Percentiles rank a stretch among this genome's conserved stretches.
phyloP scores from a whole-genome alignment of 1,284 basidiomycete species.

The Ganoderma sp. region DNA sequence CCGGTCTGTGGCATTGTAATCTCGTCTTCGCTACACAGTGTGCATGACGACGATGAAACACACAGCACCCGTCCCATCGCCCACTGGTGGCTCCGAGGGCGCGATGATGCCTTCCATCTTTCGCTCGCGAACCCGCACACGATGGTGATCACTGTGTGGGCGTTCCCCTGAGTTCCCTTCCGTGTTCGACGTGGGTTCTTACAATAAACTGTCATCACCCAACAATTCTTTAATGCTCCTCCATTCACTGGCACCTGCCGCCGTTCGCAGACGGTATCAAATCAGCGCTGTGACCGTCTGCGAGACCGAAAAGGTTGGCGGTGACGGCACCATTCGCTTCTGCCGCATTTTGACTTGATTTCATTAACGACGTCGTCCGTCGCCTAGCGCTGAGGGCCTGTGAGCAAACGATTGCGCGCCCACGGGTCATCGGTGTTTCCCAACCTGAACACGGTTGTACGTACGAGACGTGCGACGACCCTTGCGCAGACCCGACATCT shows the following conservation, averaged over 20 bases:
- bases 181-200: background rate
- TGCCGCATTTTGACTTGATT: slow-evolving; percentile 9
- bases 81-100: background rate
- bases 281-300: slow-evolving; percentile 2
- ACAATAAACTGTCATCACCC: slow-evolving; percentile 9
- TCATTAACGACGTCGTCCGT: slow-evolving; percentile 12
- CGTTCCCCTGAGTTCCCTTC: slow-evolving; percentile 11
- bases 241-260: slow-evolving; percentile 5
- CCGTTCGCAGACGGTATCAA: slow-evolving; percentile 2
- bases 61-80: background rate
- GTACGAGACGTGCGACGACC: background rate
- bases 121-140: background rate
- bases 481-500: background rate
- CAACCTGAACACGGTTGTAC: background rate
- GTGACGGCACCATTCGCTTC: slow-evolving; percentile 8
- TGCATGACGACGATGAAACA: slow-evolving; percentile 1
- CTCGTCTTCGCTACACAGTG: background rate
- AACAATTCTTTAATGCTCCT: slow-evolving; percentile 1
- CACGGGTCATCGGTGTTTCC: background rate
- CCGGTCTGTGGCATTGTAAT: background rate
- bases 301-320: background rate
- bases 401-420: background rate
- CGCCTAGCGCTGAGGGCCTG: slow-evolving; percentile 1
- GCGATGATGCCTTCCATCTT: slow-evolving; percentile 5
- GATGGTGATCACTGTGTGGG: background rate